Evolutionary conservation across 441 rosid genomes (phyloP), one percentile per base, ranked within the genome.

Genomic region (Croton setiger): DNA sequence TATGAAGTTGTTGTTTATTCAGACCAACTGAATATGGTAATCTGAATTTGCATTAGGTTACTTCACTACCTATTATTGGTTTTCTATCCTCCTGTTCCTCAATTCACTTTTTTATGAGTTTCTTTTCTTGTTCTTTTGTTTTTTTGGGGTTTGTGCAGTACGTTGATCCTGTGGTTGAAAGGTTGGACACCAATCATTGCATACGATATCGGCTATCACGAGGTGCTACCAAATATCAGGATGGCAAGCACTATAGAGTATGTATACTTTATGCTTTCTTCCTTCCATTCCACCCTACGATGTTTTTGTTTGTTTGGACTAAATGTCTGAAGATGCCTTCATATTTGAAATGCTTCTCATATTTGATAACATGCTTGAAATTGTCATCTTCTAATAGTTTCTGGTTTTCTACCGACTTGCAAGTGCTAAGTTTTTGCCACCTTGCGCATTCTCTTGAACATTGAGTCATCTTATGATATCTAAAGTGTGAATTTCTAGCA

Each of bases 231-330:
- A 91, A 85, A 76, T 94, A 94, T 74, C 93, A 71, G 81, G 81
- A 91, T 67, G 98, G 98, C 54, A 94, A 89, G 80, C 97, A 91
- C 76, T 94, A 85, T 62, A 83, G 96, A 75, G 98, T 94, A 81
- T 43, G 82, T 56, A 63, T 69, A 66, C 31, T 70, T 69, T 21
- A 64, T 70, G 41, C 21, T 17, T 36, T 63, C 41, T 14, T 70
- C 33, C 0, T 14, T 11, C 33, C 20, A 51, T 57, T 57, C 41
- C 17, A 31, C n/a, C 54, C 3, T 12, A 20, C 11, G 13, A 0
- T 21, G 14, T n/a, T 56, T 31, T 51, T 56, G 37, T 4, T 66
- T n/a, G 31, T 49, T 36, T 60, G 10, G 13, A 43, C 18, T 43
- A 36, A 37, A n/a, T 64, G 51, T 35, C n/a, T 31, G 5, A 44